A percentile compares a stretch with the other conserved stretches of the same genome.
Evolutionary conservation across 169 alveolate genomes (phyloP).

Genomic region (Cryptosporidium parvum): DNA sequence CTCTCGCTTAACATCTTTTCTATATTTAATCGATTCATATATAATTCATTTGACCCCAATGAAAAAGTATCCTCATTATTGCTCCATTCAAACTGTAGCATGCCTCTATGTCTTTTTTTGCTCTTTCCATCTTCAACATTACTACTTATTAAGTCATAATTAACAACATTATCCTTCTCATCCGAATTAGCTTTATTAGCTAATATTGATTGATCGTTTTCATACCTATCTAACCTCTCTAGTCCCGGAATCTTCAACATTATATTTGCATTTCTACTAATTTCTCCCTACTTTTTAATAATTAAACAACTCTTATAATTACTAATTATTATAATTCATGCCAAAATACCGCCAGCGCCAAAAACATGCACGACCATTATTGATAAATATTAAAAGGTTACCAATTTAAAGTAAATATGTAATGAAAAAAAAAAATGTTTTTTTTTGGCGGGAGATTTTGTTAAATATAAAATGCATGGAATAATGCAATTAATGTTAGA

Average conservation of each 20-base stretch:
- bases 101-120: slow-evolving; percentile 77
- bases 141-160: not conserved
- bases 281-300: not conserved
- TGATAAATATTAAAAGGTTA: not conserved
- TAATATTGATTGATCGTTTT: not conserved
- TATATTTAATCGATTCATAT: slow-evolving; percentile 87
- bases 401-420: too few species aligned
- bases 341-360: slow-evolving; percentile 6
- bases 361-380: slow-evolving; percentile 5
- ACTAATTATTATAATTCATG: not conserved
- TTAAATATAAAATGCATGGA: not conserved
- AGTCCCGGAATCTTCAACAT: slow-evolving; percentile 59
- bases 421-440: too few species aligned
- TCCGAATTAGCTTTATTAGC: not conserved
- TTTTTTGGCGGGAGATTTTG: not conserved
- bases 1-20: slow-evolving; percentile 39
- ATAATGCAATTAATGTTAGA: not conserved
- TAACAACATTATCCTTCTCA: not conserved
- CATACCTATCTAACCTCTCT: slow-evolving; percentile 48
- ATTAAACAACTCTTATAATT: not conserved
- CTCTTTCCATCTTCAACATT: not conserved
- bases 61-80: slow-evolving; percentile 88
- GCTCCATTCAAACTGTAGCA: slow-evolving; percentile 91
- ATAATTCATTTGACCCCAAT: slow-evolving; percentile 90
- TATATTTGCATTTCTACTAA: not conserved